Conservation (phyloP, 78 protist genomes). For the slime mould (Dictyostelium discoideum) region dicty_2.7 NC_007088.5:2397501-2398000, state of each 20-base stretch:
- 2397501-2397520: not conserved
- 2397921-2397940: constrained; percentile 72
- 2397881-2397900: constrained; percentile 58
- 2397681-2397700: constrained; percentile 12
- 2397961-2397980: constrained; percentile 55
- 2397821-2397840: no score
- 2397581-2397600: not conserved
- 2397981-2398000: constrained; percentile 65
- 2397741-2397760: constrained; percentile 19
- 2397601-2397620: constrained; percentile 10
- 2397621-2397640: not conserved
- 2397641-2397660: not conserved
- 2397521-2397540: not conserved
- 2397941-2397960: constrained; percentile 59
- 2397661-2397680: constrained; percentile 10
- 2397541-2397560: not conserved
- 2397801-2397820: no score
- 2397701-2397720: constrained; percentile 4
- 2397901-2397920: constrained; percentile 61
- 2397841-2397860: no score
- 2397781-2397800: no score
- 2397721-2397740: constrained; percentile 20
- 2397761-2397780: not conserved
- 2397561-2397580: constrained; percentile 23
- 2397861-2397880: constrained; percentile 79